Evolutionary conservation across 2,329 filamentous ascomycete genomes (phyloP), one percentile per base, ranked within the genome.

Genomic region (Neopestalotiopsis sp.): DNA sequence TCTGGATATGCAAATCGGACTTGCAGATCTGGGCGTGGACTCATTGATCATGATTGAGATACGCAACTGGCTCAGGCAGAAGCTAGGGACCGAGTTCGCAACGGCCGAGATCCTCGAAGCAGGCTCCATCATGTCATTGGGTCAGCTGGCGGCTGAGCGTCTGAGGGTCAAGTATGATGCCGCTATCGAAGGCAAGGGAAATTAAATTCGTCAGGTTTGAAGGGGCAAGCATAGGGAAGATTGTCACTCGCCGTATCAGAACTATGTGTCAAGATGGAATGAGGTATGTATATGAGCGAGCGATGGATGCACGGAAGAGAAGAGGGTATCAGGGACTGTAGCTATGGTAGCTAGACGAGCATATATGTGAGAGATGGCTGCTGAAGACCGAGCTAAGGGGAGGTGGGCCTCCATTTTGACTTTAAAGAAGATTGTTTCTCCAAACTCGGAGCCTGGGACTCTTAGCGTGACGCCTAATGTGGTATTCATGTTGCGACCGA

Each of bases 21-120:
- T 65, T 24, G 40, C 38, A n/a, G 62, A 49, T 2, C 34, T 56
- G n/a, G 62, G 62, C 20, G 40, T 65, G 20, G 62, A 65, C n/a
- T 49, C 40, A 14, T 13, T 65, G 24, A 42, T 65, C 20, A 42
- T 42, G 20, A 65, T 65, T n/a, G 62, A 65, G 62, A 30, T 65
- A 30, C 62, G 67, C 49, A 66, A 60, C 34, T 69, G 67, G 67
- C 65, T 34, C 17, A 64, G 52, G 60, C 40, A 49, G 49, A 62
- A 52, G 7, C 34, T 65, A 13, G 67, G 59, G 4, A 57, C 49
- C 4, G 67, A 68, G n/a, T 52, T 52, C n/a, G 45, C 17, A 52
- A 52, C 45, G n/a, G 14, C 45, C n/a, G 45, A 52, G 45, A 52
- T 52, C 45, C 45, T 52, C 45, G 45, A 52, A 52, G 45, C 45